Evolutionary conservation across 768 basidiomycete species (phyloP), one percentile per base, ranked within the genome.

Genomic region (Suillus weaverae): DNA sequence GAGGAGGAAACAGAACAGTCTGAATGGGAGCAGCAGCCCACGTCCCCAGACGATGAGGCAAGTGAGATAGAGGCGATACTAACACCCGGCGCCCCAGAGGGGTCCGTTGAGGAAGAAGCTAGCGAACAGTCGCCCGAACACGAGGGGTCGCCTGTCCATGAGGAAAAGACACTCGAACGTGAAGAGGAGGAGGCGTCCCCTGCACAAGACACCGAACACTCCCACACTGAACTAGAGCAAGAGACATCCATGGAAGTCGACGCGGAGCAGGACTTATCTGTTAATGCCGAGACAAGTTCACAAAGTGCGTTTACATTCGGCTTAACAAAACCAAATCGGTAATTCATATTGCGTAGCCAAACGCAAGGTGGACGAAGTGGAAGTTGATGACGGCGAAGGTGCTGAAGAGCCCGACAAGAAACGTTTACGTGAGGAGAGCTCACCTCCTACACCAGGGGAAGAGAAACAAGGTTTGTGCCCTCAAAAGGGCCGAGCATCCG

Each of bases 381-480:
- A 89, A 69, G 84, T 83, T 2, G 86, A 85, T 63, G 75, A 71
- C n/a, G 65, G 76, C 16, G 82, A 69, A 44, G 71, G 73, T 4
- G 84, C 70, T 76, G 80, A 53, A 14, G 78, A 78, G 20, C 82
- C 83, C 26, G 86, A 87, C 20, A 81, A 75, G 63, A 90, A 91
- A 74, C 81, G 86, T 50, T 57, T 72, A 5, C 81, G 90, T n/a
- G 89, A 89, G 68, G 88, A 88, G 33, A 90, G 89, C 0, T 88
- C 89, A 69, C 84, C 86, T 11, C 36, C 57, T 18, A 41, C 18
- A 18, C 79, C 79, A 1, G 88, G 89, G 5, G 89, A 89, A 46
- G 89, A 89, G 39, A 90, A 90, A 36, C 77, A 81, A 70, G 78
- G 86, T 84, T 38, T 30, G 69, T 22, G 22, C 38, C 16, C 7